phyloP scores from a whole-genome alignment of 345 rosid species.

The Aquilaria malaccensis region DNA sequence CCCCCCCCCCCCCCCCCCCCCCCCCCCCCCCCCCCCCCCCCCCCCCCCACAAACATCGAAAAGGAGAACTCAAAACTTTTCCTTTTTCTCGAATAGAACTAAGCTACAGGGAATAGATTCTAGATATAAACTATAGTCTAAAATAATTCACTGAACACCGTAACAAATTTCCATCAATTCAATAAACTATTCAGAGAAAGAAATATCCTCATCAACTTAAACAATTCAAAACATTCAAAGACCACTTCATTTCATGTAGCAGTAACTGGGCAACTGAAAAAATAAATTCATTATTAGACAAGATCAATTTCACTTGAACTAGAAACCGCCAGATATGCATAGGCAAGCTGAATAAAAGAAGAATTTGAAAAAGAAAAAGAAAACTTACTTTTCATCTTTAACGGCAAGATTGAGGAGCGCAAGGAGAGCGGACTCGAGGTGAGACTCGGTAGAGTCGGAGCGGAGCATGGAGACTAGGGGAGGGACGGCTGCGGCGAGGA shows the following conservation, averaged over 20 bases:
- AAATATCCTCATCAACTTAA: not conserved
- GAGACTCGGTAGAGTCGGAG: conserved; percentile 33
- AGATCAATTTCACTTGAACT: too few species aligned
- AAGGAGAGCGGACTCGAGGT: conserved; percentile 68
- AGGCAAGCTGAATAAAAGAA: not conserved
- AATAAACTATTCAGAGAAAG: not conserved
- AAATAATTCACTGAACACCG: not conserved
- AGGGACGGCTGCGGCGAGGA: conserved; percentile 52
- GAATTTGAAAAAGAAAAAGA: not conserved
- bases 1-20: too few species aligned
- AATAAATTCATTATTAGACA: not conserved
- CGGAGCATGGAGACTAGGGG: conserved; percentile 85
- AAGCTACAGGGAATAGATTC: conserved; percentile 5
- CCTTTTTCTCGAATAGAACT: too few species aligned
- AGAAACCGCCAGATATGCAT: not conserved
- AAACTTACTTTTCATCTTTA: conserved; percentile 77
- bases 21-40: too few species aligned
- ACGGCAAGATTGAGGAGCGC: conserved; percentile 98
- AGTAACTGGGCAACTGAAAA: not conserved
- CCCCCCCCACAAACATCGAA: too few species aligned
- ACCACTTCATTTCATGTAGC: too few species aligned
- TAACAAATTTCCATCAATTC: not conserved
- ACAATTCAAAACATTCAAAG: not conserved
- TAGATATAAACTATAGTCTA: not conserved
- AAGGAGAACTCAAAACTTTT: too few species aligned